Conservation (phyloP, 2,329 filamentous ascomycete species). For the Parafenestella ontariensis region DNA sequence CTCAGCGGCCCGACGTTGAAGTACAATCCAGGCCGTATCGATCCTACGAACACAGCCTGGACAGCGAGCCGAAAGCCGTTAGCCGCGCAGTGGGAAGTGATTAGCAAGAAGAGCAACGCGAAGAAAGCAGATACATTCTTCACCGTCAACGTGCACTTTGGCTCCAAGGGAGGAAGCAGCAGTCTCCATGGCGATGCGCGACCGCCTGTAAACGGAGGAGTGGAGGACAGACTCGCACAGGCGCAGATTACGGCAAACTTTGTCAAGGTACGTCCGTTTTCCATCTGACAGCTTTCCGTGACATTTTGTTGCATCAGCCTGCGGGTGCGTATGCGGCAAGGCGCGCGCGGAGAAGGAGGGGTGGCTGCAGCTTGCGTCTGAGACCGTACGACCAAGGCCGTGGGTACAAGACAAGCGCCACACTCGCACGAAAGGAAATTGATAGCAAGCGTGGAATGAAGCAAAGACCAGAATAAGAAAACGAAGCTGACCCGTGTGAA, state of each 20-base stretch:
- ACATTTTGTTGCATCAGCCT: background rate
- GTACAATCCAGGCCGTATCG: slow-evolving; percentile 73
- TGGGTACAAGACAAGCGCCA: slow-evolving; percentile 21
- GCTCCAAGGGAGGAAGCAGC: slow-evolving; percentile 70
- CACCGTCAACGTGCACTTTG: slow-evolving; percentile 74
- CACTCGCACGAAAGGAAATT: slow-evolving; percentile 19
- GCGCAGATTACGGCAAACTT: slow-evolving; percentile 62
- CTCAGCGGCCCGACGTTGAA: slow-evolving; percentile 65
- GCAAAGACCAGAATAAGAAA: background rate
- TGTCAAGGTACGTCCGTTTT: slow-evolving; percentile 37
- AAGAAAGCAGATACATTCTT: slow-evolving; percentile 61
- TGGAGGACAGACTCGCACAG: slow-evolving; percentile 64
- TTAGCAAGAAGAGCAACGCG: slow-evolving; percentile 54
- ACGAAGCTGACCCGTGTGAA: slow-evolving; percentile 31
- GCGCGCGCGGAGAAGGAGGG: slow-evolving; percentile 14
- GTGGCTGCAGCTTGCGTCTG: slow-evolving; percentile 17
- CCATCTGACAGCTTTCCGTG: background rate
- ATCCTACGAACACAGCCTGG: slow-evolving; percentile 68
- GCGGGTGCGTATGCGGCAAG: too few relatives aligned
- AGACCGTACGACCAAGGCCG: slow-evolving; percentile 6
- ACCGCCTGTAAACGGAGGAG: slow-evolving; percentile 70
- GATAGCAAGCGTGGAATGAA: background rate
- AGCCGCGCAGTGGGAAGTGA: slow-evolving; percentile 68
- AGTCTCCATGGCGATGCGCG: slow-evolving; percentile 70
- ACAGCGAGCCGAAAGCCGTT: slow-evolving; percentile 70